Conservation (phyloP, 805 yeast species). For the Yarrowia divulgata region DNA sequence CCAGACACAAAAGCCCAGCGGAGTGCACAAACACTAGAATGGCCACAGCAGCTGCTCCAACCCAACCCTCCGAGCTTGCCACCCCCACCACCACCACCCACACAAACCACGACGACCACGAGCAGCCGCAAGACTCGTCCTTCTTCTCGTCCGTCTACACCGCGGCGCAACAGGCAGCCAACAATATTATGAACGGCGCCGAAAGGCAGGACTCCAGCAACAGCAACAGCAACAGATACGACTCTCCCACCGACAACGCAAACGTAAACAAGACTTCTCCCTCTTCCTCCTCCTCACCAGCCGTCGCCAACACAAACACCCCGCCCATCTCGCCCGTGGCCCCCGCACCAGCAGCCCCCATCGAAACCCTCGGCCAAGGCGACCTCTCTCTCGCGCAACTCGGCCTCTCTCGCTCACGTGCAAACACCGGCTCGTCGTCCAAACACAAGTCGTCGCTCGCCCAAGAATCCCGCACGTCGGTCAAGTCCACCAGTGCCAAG, state of each 20-base stretch:
- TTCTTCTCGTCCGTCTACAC: constrained; percentile 18
- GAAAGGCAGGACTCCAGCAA: constrained; percentile 9
- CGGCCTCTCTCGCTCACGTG: constrained; percentile 41
- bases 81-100: neutral
- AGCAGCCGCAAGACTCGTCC: constrained; percentile 24
- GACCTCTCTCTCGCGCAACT: constrained; percentile 48
- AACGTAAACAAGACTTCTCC: constrained; percentile 7
- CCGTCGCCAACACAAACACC: constrained; percentile 2
- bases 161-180: constrained; percentile 38
- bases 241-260: constrained; percentile 7
- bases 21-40: neutral
- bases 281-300: constrained; percentile 3
- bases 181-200: constrained; percentile 35
- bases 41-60: constrained; percentile 4
- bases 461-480: constrained; percentile 1
- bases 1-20: neutral
- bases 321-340: constrained; percentile 43
- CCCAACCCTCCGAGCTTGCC: neutral
- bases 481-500: constrained; percentile 10
- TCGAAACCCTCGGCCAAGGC: constrained; percentile 48
- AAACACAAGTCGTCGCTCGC: neutral
- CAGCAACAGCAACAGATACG: neutral
- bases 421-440: constrained; percentile 28
- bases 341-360: constrained; percentile 18
- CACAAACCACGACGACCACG: neutral